Base-by-base conservation (phyloP, 805 yeast species). In the Clavispora vitiphila region DNA sequence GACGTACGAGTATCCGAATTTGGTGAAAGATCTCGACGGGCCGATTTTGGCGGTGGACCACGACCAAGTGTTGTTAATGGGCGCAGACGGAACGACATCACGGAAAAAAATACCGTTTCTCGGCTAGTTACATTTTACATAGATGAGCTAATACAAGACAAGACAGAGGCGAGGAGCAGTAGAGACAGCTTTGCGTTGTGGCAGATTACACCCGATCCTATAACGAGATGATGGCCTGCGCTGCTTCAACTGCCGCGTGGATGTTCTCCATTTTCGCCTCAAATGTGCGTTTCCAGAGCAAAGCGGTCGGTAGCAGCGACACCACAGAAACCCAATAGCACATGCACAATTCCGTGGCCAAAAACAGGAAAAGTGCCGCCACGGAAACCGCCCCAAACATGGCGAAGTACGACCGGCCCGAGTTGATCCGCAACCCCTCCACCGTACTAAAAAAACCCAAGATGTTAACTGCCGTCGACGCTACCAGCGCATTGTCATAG, bases 31-130 rank as follows among this genome's bases (percentile, higher is more conserved):
- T 5, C 64, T 91, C 35, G 96, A 88, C 49, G 95, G 95, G 0
- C 96, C 98, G 0, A 78, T 95, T 77, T 69, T 90, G 25, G 84
- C 83, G 1, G 67, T 81, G 12, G 88, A 83, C 47, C 79, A 79
- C 1, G 51, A 62, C 23, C 66, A 65, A 26, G 64, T 65, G 8
- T 44, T 65, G 18, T 45, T 60, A 35, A 52, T 64, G 30, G 52
- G 59, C 11, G 41, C 50, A 3, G 65, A 64, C 40, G 70, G 71
- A 1, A 38, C 57, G 12, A 55, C 60, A 15, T 50, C 60, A 5
- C 48, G 59, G 18, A 64, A 61, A 42, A 39, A 35, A 7, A 40
- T 48, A 11, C 49, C 54, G 8, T 29, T 29, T 16, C 16, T 29
- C 5, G 20, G 32, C 7, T 29, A 29, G 32, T 4, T 14, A 4